These are phyloP conservation scores for Lepiota brunneoincarnata DNA, from an alignment of 768 basidiomycete genomes.

Conservation along the genomic window DNA sequence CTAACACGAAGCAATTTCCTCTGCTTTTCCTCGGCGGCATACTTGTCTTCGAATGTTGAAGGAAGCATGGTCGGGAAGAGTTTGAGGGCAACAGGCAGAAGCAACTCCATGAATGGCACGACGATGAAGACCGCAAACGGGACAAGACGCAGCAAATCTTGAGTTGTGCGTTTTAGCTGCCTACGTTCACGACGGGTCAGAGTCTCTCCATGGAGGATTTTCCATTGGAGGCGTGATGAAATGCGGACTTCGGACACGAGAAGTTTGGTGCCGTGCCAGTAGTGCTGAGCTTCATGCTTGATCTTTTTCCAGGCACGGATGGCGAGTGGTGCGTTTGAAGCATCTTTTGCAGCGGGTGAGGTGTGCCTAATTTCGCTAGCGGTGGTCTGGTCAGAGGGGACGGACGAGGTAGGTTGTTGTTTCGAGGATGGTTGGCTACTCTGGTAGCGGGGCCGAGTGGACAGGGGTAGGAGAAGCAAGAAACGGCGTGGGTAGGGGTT, in stretches of 20 bases:
- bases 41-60: slow-evolving; percentile 97
- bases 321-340: slow-evolving; percentile 39
- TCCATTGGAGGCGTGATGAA: slow-evolving; percentile 82
- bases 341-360: slow-evolving; percentile 47
- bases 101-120: slow-evolving; percentile 97
- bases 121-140: slow-evolving; percentile 94
- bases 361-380: slow-evolving; percentile 41
- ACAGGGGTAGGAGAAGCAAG: slow-evolving; percentile 21
- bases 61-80: slow-evolving; percentile 99
- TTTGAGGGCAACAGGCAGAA: slow-evolving; percentile 94
- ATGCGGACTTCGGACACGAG: slow-evolving; percentile 94
- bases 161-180: slow-evolving; percentile 92
- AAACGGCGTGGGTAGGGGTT: slow-evolving; percentile 22
- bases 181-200: slow-evolving; percentile 91
- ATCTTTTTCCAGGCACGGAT: slow-evolving; percentile 86
- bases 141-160: slow-evolving; percentile 87
- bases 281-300: slow-evolving; percentile 94
- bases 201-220: slow-evolving; percentile 86
- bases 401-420: slow-evolving; percentile 17
- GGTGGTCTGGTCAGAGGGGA: slow-evolving; percentile 20
- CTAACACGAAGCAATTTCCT: slow-evolving; percentile 92
- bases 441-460: slow-evolving; percentile 28
- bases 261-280: slow-evolving; percentile 95
- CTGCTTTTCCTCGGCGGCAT: slow-evolving; percentile 94
- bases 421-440: slow-evolving; percentile 29